Conservation (phyloP, 495 filamentous ascomycete species). For the Tuber umbilicatum region DNA sequence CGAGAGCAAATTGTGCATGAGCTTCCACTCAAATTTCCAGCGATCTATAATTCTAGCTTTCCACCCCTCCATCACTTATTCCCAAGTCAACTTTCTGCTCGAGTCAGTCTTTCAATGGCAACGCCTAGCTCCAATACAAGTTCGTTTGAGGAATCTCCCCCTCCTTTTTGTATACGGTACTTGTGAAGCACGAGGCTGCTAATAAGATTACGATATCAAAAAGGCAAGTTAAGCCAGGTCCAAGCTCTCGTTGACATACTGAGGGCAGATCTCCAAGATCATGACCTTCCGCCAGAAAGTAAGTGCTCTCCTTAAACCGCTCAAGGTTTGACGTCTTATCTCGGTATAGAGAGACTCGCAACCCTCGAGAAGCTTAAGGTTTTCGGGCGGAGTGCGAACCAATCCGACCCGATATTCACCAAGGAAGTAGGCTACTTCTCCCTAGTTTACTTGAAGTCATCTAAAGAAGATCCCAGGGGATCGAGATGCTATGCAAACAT, state of each 20-base stretch:
- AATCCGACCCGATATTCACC: conserved; percentile 75
- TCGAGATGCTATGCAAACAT: conserved; percentile 63
- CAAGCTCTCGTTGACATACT: conserved; percentile 53
- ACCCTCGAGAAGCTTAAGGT: conserved; percentile 70
- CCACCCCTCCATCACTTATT: background rate
- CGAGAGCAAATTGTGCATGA: background rate
- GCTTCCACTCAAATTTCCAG: background rate
- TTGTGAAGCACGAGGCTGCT: background rate
- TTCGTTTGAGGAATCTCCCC: background rate
- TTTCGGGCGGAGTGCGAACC: conserved; percentile 61
- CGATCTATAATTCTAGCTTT: background rate
- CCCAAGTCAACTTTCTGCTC: background rate
- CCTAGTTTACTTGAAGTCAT: background rate
- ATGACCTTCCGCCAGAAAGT: conserved; percentile 54
- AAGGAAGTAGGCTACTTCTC: conserved; percentile 51
- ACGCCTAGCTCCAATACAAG: background rate
- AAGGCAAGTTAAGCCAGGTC: conserved; percentile 9
- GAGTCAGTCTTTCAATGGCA: background rate
- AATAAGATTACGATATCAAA: background rate
- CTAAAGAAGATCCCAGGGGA: conserved; percentile 53
- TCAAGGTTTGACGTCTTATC: conserved; percentile 17
- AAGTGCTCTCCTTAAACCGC: conserved; percentile 16
- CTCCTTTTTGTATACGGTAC: background rate
- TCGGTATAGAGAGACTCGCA: conserved; percentile 53
- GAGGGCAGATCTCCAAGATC: conserved; percentile 52